phyloP scores from a whole-genome alignment of 768 basidiomycete genomes.

The Boletus coccyginus region DNA sequence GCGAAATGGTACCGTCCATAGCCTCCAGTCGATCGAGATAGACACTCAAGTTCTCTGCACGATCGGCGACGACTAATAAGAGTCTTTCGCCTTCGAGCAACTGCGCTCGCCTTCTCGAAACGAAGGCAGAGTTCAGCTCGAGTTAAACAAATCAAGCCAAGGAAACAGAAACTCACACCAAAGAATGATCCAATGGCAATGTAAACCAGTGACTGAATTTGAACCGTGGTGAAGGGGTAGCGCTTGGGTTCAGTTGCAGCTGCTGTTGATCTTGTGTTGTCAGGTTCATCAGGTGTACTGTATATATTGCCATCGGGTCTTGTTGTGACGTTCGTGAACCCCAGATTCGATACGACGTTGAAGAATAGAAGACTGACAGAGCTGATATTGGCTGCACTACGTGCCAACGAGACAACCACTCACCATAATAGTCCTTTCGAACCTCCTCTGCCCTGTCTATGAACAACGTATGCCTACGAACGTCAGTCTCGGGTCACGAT shows the following conservation, averaged over 20 bases:
- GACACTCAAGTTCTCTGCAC: slow-evolving; percentile 32
- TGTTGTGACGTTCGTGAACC: slow-evolving; percentile 10
- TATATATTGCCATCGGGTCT: slow-evolving; percentile 17
- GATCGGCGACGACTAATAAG: slow-evolving; percentile 41
- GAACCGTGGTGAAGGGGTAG: no score
- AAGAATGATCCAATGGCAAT: slow-evolving; percentile 13
- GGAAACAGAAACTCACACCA: slow-evolving; percentile 10
- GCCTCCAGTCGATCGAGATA: slow-evolving; percentile 36
- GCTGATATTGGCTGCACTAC: no score
- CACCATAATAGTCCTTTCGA: neutral
- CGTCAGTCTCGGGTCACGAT: no score
- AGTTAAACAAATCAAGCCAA: neutral
- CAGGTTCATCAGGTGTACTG: slow-evolving; percentile 27
- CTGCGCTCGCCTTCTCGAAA: slow-evolving; percentile 35
- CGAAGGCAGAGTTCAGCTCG: neutral
- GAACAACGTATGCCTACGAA: slow-evolving; percentile 11
- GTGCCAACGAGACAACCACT: no score
- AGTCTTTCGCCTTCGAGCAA: slow-evolving; percentile 40
- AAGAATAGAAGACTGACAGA: neutral
- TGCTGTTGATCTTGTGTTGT: slow-evolving; percentile 28
- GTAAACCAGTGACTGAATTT: no score
- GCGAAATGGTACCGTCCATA: slow-evolving; percentile 33
- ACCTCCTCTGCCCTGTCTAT: neutral
- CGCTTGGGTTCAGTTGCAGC: neutral
- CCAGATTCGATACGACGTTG: neutral